These are phyloP conservation scores for Solanum hybrid DNA, from an alignment of 305 asterid genomes.

Conservation along the genomic window DNA sequence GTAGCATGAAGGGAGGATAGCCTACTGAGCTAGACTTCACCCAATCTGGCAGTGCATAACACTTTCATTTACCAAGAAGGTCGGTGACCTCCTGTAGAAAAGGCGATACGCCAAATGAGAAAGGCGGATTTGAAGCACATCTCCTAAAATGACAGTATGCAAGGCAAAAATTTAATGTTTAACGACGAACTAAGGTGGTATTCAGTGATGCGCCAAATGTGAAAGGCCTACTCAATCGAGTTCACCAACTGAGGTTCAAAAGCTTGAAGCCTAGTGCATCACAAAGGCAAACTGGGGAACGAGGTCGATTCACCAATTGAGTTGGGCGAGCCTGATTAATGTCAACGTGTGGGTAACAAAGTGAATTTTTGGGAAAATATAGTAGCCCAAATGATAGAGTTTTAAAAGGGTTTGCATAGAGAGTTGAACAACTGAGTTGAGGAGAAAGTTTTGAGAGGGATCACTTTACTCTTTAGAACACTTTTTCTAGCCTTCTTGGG, in stretches of 20 bases:
- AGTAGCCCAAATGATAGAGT: not conserved
- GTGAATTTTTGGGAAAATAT: not conserved
- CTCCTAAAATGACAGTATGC: not conserved
- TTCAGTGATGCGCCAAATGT: not conserved
- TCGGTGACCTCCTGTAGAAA: not conserved
- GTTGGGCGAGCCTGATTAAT: not conserved
- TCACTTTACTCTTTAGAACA: not conserved
- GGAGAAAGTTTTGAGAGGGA: not conserved
- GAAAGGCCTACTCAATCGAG: not conserved
- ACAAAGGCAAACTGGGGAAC: not conserved
- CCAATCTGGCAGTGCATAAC: not conserved
- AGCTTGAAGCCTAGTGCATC: not conserved
- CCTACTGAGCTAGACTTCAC: not conserved
- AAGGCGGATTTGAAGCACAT: not conserved
- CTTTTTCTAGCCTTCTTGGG: not conserved
- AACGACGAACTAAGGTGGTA: not conserved
- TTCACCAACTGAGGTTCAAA: not conserved
- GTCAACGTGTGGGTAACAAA: not conserved
- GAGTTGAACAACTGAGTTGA: not conserved
- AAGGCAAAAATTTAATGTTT: not conserved
- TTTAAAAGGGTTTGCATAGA: not conserved
- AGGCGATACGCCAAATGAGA: not conserved
- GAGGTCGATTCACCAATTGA: not conserved
- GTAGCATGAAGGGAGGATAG: no score
- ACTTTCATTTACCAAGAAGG: not conserved